Evolutionary conservation across 352 stramenopile genomes (phyloP).

Genomic region (Paralagenidium karlingii): DNA sequence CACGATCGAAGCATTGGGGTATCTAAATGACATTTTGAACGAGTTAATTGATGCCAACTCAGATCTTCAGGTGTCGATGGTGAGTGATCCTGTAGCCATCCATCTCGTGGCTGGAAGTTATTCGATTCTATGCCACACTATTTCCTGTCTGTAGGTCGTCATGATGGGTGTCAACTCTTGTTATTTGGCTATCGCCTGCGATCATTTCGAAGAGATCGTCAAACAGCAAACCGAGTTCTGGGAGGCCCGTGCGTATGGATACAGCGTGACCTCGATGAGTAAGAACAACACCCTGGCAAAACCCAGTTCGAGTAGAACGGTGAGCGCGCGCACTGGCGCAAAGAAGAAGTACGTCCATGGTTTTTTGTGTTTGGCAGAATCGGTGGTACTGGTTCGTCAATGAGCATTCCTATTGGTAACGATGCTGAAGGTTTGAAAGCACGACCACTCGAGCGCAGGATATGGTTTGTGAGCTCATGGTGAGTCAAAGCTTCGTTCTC

Average conservation of each 20-base stretch:
- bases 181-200: constrained; percentile 51
- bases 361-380: not conserved
- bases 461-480: constrained; percentile 77
- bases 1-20: constrained; percentile 57
- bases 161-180: constrained; percentile 65
- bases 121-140: constrained; percentile 1
- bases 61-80: constrained; percentile 65
- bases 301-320: constrained; percentile 27
- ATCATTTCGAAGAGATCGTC: constrained; percentile 48
- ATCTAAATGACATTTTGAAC: constrained; percentile 59
- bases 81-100: constrained; percentile 11
- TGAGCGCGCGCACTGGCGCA: constrained; percentile 45
- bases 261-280: constrained; percentile 18
- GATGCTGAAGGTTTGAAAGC: constrained; percentile 30
- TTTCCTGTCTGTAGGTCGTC: constrained; percentile 13
- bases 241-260: constrained; percentile 54
- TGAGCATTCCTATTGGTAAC: not conserved
- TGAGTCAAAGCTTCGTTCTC: constrained; percentile 9
- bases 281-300: constrained; percentile 20
- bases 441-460: constrained; percentile 67
- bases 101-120: not conserved
- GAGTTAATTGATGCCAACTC: constrained; percentile 59
- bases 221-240: constrained; percentile 52
- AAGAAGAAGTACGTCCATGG: constrained; percentile 40
- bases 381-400: not conserved